Evolutionary conservation across 1,284 basidiomycete genomes (phyloP).

Genomic region (Rhodotorula sp.): DNA sequence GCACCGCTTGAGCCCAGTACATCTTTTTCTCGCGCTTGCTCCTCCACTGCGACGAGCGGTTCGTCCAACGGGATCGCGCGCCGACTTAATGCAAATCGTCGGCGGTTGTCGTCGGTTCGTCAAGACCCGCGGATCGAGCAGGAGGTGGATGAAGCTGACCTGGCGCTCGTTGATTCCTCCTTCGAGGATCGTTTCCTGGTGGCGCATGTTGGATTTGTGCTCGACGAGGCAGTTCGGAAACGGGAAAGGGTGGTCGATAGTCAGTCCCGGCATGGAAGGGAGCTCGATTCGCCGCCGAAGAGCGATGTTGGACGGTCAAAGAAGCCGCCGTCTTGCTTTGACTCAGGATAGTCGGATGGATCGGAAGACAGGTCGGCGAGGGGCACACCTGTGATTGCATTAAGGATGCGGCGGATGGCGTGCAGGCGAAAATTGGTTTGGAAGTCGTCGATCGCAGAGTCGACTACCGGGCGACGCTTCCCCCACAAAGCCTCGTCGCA

Average conservation of each 20-base stretch:
- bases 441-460: background rate
- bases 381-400: background rate
- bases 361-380: background rate
- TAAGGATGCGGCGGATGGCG: background rate
- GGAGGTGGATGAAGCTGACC: background rate
- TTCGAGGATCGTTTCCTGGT: too few relatives aligned
- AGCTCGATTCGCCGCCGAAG: background rate
- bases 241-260: background rate
- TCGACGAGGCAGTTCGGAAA: background rate
- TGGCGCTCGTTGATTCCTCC: background rate
- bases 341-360: background rate
- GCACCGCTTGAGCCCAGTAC: background rate
- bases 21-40: background rate
- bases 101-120: background rate
- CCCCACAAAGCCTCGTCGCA: background rate
- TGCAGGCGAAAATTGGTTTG: background rate
- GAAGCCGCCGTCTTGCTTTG: background rate
- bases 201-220: background rate
- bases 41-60: background rate
- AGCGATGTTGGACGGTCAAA: background rate
- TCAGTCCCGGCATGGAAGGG: background rate
- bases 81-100: background rate
- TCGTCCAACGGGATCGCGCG: background rate
- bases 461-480: background rate
- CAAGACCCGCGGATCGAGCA: background rate